Base-by-base conservation (phyloP, 768 basidiomycete genomes). In the Amanita molliuscula region DNA sequence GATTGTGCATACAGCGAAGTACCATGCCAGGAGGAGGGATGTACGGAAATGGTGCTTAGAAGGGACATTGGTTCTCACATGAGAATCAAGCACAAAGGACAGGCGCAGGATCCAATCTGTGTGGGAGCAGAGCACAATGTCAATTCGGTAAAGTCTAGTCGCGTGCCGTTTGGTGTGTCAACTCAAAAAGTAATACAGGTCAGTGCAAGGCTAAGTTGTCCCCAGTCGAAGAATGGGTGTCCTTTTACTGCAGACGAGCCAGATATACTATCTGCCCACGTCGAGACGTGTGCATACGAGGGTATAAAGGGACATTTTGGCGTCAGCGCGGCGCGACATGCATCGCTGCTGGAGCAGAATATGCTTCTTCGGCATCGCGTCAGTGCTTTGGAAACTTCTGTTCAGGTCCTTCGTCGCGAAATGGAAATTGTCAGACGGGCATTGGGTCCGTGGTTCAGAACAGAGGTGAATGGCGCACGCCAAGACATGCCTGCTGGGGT, bases 271-370 rank as follows among this genome's bases (percentile, higher is more conserved):
- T 43, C 16, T 26, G 33, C n/a, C 11, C 49, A 44, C 7, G n/a
- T 26, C 11, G 21, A 7, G 16, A 54, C 64, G 0, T 84, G 83
- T 57, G 62, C 79, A 6, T 84, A 82, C 58, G 79, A 82, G 58
- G 67, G 69, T 3, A 69, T 85, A 56, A 78, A 78, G 57, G 79
- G 75, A 28, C 82, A 82, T 62, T 73, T 84, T n/a, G 28, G n/a
- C 16, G 26, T 43, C 6, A 43, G 75, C 54, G 63, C 61, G 35
- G 52, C 65, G 36, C 68, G 67, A 44, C 59, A 71, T 10, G 65
- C 70, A 3, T 54, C 66, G 9, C 66, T 88, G 3, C 67, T 69
- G 34, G 72, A 79, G 49, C 85, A 91, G 59, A 91, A 91, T 58
- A 65, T 73, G 15, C 51, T 78, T 7, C 71, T 92, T 15, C 76